Base-by-base conservation (phyloP, 768 basidiomycete genomes). In the Candolleomyces eurysporus region DNA sequence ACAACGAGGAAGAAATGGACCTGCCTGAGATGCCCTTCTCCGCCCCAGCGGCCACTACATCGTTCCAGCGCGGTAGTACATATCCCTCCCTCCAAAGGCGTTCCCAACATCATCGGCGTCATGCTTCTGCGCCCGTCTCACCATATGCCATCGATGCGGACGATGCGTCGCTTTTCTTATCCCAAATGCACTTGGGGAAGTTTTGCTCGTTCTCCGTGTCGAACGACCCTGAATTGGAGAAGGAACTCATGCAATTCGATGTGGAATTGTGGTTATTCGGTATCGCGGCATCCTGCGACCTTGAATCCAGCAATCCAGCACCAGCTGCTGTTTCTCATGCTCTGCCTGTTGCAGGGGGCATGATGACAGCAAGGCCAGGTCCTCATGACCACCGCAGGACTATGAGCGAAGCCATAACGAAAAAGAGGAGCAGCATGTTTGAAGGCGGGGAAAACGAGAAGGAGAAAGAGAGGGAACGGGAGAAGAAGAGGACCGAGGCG, bases 231-330 rank as follows among this genome's bases (percentile, higher is more conserved):
- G 39, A 14, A 21, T 21, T 56, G 54, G 54, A 42, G 39, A 56
- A 56, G 40, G 54, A 56, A 13, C 40, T 56, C 4, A 30, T 56
- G 39, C 2, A 43, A 40, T 56, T 56, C 39, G 54, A 56, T 43
- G 54, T 56, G 39, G 54, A 56, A 36, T 43, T 56, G 40, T 56
- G 54, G 54, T 43, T 56, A 16, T 56, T 56, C 13, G 54, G 54
- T n/a, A 56, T 56, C 40, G 54, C 54, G 19, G 54, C 54, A 39
- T 56, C 54, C 19, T 32, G 26, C 4, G 52, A 53, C 13, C 26
- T 46, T 13, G 45, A 46, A 46, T 46, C 45, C 16, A 56, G 39
- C 31, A 56, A 43, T 30, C 54, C 11, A 43, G 39, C 36, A 30
- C 39, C 39, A 13, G 49, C 49, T 16, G 16, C 7, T 21, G 17